Base-by-base conservation (phyloP, 169 alveolate genomes). In the Babesia ovis region DNA sequence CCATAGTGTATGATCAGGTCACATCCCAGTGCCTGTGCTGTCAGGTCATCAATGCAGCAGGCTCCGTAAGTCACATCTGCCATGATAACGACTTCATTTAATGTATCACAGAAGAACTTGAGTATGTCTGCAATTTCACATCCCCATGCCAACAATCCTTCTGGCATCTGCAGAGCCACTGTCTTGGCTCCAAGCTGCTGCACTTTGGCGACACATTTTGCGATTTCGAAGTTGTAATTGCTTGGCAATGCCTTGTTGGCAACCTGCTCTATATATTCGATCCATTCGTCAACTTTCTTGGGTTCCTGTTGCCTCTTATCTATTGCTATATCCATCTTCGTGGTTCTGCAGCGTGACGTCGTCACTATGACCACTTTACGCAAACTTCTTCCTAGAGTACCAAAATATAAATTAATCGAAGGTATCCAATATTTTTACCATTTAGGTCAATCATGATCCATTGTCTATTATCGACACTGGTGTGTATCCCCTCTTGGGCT, bases 1-100 rank as follows among this genome's bases (percentile, higher is more conserved):
- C 99, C 99, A 89, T 97, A 98, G 84, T 98, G 99, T 35, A 98
- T 94, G 59, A 98, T 86, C 59, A 97, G 96, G 72, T 97, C 99
- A 73, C 95, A 91, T 11, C 95, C 95, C 55, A 95, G 71, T 45
- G 90, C 87, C 29, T 89, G 86, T 12, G 98, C 97, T 34, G 97
- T 95, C 57, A 95, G 83, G 91, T 98, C 99, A 89, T 97, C 99
- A 42, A 98, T 93, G 85, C 99, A 98, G 83, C 99, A 98, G 23
- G 99, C 99, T 20, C 99, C 99, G 91, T 96, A 98, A 3, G 99
- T 96, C 1, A 97, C 98, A 85, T 98, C 99, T 4, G 98, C 99
- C 85, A 93, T 70, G 34, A 80, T 62, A 12, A 80, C 22, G 31
- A 80, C 88, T 37, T 93, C 94, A 79, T 72, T 85, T 54, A 73